phyloP scores from a whole-genome alignment of 2,329 filamentous ascomycete genomes.

The Xylaria digitata region DNA sequence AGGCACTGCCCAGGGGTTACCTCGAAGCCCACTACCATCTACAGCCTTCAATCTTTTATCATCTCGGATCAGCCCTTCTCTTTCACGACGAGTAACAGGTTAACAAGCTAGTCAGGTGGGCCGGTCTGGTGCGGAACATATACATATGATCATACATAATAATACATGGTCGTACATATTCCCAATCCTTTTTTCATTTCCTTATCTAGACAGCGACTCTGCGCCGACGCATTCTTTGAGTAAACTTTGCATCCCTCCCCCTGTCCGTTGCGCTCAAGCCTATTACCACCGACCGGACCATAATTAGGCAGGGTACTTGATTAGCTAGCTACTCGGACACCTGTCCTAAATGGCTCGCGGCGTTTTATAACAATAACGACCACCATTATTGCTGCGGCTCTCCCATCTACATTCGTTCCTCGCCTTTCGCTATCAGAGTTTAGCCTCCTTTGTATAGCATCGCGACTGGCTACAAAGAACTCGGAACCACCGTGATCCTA shows the following conservation, averaged over 20 bases:
- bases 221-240: conserved; percentile 2
- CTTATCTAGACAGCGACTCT: not conserved
- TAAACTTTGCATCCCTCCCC: conserved; percentile 4
- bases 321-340: not conserved
- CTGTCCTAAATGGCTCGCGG: conserved; percentile 1
- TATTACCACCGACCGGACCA: not conserved
- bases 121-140: conserved; percentile 5
- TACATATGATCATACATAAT: not conserved
- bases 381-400: not conserved
- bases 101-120: not conserved
- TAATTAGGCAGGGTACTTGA: not conserved
- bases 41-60: conserved; percentile 15
- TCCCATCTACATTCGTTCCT: not conserved
- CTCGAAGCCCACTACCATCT: conserved; percentile 1
- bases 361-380: not conserved
- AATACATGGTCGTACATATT: not conserved
- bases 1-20: not conserved
- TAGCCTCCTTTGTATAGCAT: not conserved
- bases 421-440: not conserved
- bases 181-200: not conserved
- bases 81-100: conserved; percentile 2
- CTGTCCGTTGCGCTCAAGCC: conserved; percentile 7
- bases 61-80: conserved; percentile 2
- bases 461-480: not conserved
- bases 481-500: not conserved